Evolutionary conservation across 2,329 filamentous ascomycete species (phyloP), one percentile per base, ranked within the genome.

Genomic region (Neofusicoccum sp.): DNA sequence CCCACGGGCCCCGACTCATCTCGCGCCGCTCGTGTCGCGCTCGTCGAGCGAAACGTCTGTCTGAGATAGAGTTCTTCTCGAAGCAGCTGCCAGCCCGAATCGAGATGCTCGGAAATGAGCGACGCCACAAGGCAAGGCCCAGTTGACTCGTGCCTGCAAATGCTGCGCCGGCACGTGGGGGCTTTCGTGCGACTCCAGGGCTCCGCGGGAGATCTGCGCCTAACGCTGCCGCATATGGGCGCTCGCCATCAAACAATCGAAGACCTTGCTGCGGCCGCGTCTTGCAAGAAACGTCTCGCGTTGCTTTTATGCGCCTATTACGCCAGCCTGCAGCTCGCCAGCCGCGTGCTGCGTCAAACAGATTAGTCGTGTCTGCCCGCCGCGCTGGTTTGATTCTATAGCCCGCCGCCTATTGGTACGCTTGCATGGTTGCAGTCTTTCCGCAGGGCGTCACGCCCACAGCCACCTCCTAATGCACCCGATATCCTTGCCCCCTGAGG

Each of bases 221-320:
- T 62, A 48, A 62, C 61, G 61, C 49, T 62, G 39, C 61, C 61
- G 61, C 61, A 58, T 58, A 58, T 31, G 54, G 54, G 54, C 31
- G 54, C 14, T 58, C 22, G 54, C 29, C 34, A 58, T 58, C 54
- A 58, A 56, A 41, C 11, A 43, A 37, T 29, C 29, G 8, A 9
- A 43, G 16, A 56, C 36, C 36, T 56, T 41, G 50, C 33, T 33
- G 29, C 47, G 29, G 33, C 28, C 29, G 34, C 37, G 37, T 34
- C 37, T 44, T 11, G 22, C 52, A 22, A 56, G 37, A 33, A 28
- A 22, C 22, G 22, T 22, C 22, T 22, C 22, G 28, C 16, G 31
- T 16, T 41, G 36, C 16, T n/a, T 22, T 34, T 54, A 31, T 41
- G 45, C 33, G 16, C 33, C 8, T 44, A n/a, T 28, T 28, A 31